These are phyloP conservation scores for Pythium aphanidermatum DNA, from an alignment of 352 stramenopile species.

Conservation along the genomic window DNA sequence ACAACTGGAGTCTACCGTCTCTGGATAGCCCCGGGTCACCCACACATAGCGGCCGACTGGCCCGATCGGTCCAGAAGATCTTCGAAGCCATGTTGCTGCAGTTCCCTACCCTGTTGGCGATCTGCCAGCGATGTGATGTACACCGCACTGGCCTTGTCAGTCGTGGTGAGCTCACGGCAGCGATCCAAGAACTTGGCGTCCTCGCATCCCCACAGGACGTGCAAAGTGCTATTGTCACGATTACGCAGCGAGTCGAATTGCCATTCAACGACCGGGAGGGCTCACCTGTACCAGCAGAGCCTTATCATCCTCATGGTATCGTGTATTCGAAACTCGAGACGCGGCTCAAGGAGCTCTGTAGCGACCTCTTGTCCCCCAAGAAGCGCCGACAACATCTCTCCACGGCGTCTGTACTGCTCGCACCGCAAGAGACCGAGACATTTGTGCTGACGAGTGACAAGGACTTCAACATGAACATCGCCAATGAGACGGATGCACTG, in stretches of 20 bases:
- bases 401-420: conserved; percentile 59
- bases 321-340: conserved; percentile 40
- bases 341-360: conserved; percentile 45
- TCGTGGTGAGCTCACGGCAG: conserved; percentile 36
- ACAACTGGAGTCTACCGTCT: conserved; percentile 24
- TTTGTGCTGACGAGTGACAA: conserved; percentile 19
- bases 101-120: conserved; percentile 30
- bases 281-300: background rate
- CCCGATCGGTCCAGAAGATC: conserved; percentile 65
- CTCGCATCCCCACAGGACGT: conserved; percentile 50
- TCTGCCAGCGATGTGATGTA: conserved; percentile 41
- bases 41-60: conserved; percentile 12
- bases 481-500: conserved; percentile 38
- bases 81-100: conserved; percentile 59
- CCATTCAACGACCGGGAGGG: background rate
- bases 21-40: no score
- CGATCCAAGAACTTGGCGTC: conserved; percentile 55
- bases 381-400: conserved; percentile 60
- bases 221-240: conserved; percentile 41
- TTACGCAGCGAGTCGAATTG: conserved; percentile 25
- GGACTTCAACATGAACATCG: conserved; percentile 32
- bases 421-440: conserved; percentile 39
- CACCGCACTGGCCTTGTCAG: conserved; percentile 38
- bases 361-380: conserved; percentile 60
- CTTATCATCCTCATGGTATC: conserved; percentile 26